A percentile compares a stretch with the other conserved stretches of the same genome.
phyloP scores from a whole-genome alignment of 208 protist genomes.

The Crithidia bombi region DNA sequence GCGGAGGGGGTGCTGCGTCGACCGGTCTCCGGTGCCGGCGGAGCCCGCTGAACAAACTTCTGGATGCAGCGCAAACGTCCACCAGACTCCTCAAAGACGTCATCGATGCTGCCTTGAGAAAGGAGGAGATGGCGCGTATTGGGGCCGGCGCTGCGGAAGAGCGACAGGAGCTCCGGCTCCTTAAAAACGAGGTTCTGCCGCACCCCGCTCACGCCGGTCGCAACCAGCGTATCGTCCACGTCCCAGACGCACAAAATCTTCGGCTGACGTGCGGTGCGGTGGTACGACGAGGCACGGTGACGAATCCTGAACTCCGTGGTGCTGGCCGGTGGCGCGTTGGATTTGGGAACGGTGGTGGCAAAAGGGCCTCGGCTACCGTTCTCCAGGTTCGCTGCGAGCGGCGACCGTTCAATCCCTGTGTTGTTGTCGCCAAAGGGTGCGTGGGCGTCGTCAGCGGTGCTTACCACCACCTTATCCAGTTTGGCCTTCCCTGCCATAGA shows the following conservation, averaged over 20 bases:
- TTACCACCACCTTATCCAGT: background rate
- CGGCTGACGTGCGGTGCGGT: background rate
- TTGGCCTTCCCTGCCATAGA: background rate
- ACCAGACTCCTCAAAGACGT: constrained; percentile 57
- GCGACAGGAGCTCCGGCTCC: constrained; percentile 44
- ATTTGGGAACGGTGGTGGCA: background rate
- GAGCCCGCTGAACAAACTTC: constrained; percentile 37
- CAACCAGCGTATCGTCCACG: constrained; percentile 84
- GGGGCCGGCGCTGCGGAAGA: constrained; percentile 48
- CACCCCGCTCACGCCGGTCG: constrained; percentile 56
- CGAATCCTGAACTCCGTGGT: constrained; percentile 15
- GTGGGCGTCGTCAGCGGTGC: background rate
- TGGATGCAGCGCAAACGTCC: constrained; percentile 42
- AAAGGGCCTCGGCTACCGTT: background rate
- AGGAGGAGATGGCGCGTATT: constrained; percentile 71
- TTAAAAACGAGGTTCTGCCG: constrained; percentile 70
- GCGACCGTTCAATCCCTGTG: background rate
- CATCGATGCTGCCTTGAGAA: constrained; percentile 86
- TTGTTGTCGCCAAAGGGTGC: constrained; percentile 1
- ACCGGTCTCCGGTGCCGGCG: background rate
- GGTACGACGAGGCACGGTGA: constrained; percentile 5
- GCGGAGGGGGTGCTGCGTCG: background rate
- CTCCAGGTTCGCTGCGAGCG: background rate
- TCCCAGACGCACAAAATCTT: constrained; percentile 85
- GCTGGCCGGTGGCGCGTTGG: background rate